Percentiles rank a stretch among this genome's conserved stretches.
phyloP scores from a whole-genome alignment of 2,329 filamentous ascomycete genomes.

The Aureobasidium melanogenum region DNA sequence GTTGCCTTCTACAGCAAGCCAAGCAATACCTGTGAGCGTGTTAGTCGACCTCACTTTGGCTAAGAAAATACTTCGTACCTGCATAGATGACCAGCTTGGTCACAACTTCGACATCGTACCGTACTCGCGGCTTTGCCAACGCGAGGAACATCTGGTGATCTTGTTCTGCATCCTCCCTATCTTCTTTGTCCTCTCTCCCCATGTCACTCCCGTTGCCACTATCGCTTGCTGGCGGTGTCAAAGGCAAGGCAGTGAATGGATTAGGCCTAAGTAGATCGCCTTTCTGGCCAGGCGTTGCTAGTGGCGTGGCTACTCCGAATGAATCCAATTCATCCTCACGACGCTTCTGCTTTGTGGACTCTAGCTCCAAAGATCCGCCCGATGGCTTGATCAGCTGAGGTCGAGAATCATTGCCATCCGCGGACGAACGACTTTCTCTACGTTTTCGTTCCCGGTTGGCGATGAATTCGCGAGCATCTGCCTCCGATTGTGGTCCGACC shows the following conservation, averaged over 20 bases:
- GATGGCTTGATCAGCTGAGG: neutral
- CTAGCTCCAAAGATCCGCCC: neutral
- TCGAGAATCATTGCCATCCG: constrained; percentile 13
- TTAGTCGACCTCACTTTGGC: neutral
- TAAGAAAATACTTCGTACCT: constrained; percentile 44
- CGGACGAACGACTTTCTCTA: constrained; percentile 47
- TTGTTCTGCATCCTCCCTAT: constrained; percentile 29
- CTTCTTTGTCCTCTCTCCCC: constrained; percentile 17
- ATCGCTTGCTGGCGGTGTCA: constrained; percentile 26
- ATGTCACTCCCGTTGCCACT: constrained; percentile 15
- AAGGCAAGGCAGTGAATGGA: constrained; percentile 13
- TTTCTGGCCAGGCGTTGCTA: neutral
- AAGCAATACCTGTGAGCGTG: constrained; percentile 59
- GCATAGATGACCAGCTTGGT: constrained; percentile 94
- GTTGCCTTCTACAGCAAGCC: constrained; percentile 67
- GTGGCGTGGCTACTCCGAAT: neutral
- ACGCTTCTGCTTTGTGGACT: neutral
- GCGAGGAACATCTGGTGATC: constrained; percentile 68
- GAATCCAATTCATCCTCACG: neutral
- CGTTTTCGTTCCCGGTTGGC: constrained; percentile 73
- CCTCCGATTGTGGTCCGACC: constrained; percentile 87
- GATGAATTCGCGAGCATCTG: constrained; percentile 90
- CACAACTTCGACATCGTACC: constrained; percentile 97
- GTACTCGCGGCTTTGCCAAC: constrained; percentile 75
- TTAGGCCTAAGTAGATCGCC: neutral